Evolutionary conservation across 257 asterid genomes (phyloP).

Genomic region (Solanum clarkiae): DNA sequence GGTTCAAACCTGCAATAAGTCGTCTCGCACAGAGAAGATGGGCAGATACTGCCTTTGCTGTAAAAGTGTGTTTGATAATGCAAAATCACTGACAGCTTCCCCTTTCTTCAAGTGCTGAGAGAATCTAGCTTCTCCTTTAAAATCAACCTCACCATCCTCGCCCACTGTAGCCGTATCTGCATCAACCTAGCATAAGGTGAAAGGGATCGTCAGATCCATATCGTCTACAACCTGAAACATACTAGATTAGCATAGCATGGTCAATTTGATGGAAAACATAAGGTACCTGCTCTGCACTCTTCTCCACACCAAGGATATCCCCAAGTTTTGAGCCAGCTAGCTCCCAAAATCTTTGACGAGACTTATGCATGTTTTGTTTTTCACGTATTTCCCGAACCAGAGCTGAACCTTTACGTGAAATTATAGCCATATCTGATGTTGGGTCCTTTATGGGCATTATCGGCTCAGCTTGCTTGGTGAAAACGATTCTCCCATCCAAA

Average conservation of each 20-base stretch:
- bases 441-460: conserved; percentile 94
- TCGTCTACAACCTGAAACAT: not conserved
- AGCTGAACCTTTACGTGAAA: conserved; percentile 86
- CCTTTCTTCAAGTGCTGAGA: conserved; percentile 83
- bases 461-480: conserved; percentile 91
- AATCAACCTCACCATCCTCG: conserved; percentile 93
- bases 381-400: conserved; percentile 88
- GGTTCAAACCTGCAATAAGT: conserved; percentile 70
- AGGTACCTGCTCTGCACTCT: conserved; percentile 79
- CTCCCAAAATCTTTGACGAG: conserved; percentile 98
- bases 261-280: not conserved
- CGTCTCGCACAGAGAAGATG: conserved; percentile 90
- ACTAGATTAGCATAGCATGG: not conserved
- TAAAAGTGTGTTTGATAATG: conserved; percentile 56
- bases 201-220: not conserved
- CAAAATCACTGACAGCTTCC: conserved; percentile 77
- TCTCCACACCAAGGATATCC: conserved; percentile 92
- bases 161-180: conserved; percentile 97
- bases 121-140: conserved; percentile 86
- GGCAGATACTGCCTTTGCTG: conserved; percentile 91
- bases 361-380: conserved; percentile 83
- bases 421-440: conserved; percentile 98
- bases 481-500: conserved; percentile 93
- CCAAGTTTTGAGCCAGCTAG: conserved; percentile 98
- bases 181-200: conserved; percentile 55